These are phyloP conservation scores for Xerocomus spinulosus DNA, from an alignment of 768 basidiomycete genomes.

Conservation along the genomic window DNA sequence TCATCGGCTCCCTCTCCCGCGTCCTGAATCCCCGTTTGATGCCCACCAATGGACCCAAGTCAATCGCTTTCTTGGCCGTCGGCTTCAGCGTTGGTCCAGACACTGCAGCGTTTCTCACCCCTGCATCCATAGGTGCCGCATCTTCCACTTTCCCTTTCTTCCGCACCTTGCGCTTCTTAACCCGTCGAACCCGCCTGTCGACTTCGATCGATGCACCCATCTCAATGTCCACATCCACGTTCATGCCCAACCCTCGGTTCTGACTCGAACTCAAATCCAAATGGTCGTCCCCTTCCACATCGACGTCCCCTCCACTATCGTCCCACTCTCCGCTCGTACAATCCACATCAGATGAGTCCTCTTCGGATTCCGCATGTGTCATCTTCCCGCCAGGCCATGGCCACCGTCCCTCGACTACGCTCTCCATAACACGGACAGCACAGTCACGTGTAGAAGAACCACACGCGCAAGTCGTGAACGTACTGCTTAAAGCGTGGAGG, in stretches of 20 bases:
- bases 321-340: constrained; percentile 13
- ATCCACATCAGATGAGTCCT: constrained; percentile 13
- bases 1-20: constrained; percentile 48
- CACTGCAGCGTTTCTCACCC: neutral
- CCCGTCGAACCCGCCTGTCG: constrained; percentile 2
- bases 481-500: constrained; percentile 62
- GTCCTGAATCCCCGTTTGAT: constrained; percentile 57
- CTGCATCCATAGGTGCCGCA: neutral
- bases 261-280: constrained; percentile 1
- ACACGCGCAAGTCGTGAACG: constrained; percentile 73
- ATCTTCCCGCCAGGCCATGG: constrained; percentile 31
- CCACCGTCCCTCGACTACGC: constrained; percentile 48
- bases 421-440: constrained; percentile 57
- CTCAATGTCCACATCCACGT: constrained; percentile 24
- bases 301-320: constrained; percentile 14
- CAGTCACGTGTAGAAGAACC: constrained; percentile 60
- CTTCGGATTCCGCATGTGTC: constrained; percentile 19
- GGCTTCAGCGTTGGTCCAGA: neutral
- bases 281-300: constrained; percentile 25
- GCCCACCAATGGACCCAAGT: constrained; percentile 65
- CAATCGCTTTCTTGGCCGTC: constrained; percentile 20
- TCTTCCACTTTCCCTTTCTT: constrained; percentile 33
- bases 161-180: constrained; percentile 20
- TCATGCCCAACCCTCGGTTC: constrained; percentile 22
- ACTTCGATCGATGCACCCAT: constrained; percentile 10